Conservation (phyloP, 179 eudicot genomes). For the Carnegiea gigantea region DNA sequence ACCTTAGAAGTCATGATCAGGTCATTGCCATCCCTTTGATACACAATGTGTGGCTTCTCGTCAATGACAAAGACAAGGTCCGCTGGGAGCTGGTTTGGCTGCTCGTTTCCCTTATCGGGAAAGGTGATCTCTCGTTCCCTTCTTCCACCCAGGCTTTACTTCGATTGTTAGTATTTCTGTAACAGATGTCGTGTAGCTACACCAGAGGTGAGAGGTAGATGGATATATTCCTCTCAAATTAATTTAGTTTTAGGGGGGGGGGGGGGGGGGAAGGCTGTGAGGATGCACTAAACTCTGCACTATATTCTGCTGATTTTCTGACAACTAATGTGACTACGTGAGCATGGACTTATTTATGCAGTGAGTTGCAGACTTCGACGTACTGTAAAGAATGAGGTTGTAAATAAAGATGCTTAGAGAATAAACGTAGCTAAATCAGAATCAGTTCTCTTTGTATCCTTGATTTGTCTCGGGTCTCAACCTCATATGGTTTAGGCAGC, state of each 20-base stretch:
- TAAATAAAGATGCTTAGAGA: too few relatives aligned
- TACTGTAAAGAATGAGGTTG: too few relatives aligned
- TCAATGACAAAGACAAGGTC: slow-evolving; percentile 82
- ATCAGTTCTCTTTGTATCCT: too few relatives aligned
- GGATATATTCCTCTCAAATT: too few relatives aligned
- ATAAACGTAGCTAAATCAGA: too few relatives aligned
- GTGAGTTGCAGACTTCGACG: too few relatives aligned
- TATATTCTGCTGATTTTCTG: background rate
- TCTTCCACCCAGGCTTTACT: slow-evolving; percentile 95
- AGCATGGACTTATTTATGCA: too few relatives aligned
- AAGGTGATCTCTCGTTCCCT: slow-evolving; percentile 92
- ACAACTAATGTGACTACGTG: too few relatives aligned
- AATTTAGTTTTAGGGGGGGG: too few relatives aligned
- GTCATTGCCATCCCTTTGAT: slow-evolving; percentile 67
- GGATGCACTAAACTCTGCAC: background rate
- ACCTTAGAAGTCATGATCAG: slow-evolving; percentile 45
- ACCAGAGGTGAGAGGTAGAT: background rate
- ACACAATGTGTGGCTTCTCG: slow-evolving; percentile 68
- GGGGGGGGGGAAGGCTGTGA: too few relatives aligned
- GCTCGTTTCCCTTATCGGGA: slow-evolving; percentile 77
- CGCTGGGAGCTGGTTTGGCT: slow-evolving; percentile 67
- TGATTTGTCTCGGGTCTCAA: too few relatives aligned
- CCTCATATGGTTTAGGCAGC: too few relatives aligned
- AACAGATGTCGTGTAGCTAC: slow-evolving; percentile 46
- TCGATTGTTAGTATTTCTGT: slow-evolving; percentile 71